These are phyloP conservation scores for Monosporozyma siamensis DNA, from an alignment of 805 yeast genomes.

Conservation along the genomic window DNA sequence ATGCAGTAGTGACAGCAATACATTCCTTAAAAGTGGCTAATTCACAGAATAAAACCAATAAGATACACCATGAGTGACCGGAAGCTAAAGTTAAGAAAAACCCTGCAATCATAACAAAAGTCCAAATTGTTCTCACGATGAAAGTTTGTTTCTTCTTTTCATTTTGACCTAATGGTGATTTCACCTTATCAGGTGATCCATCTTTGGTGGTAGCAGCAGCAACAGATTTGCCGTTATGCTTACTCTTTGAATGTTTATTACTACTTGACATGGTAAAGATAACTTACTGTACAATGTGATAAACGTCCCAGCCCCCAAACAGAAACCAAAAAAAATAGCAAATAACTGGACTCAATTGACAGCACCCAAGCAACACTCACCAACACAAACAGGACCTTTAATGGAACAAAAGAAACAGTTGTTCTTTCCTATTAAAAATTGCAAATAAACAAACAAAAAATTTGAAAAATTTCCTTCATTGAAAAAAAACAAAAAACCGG, in stretches of 20 bases:
- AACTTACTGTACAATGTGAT: no score
- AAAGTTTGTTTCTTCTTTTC: conserved; percentile 35
- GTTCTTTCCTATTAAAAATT: no score
- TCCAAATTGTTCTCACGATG: conserved; percentile 84
- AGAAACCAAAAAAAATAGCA: no score
- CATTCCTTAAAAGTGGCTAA: conserved; percentile 84
- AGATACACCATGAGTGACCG: conserved; percentile 78
- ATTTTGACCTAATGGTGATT: conserved; percentile 4
- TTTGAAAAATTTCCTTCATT: background rate
- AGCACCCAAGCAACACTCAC: no score
- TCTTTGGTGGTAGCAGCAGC: background rate
- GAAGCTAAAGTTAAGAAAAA: conserved; percentile 63
- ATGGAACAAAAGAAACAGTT: no score
- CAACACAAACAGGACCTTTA: no score
- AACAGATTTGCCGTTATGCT: background rate
- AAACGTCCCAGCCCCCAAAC: no score
- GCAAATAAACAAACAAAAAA: background rate
- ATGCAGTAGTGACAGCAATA: conserved; percentile 70
- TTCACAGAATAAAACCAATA: conserved; percentile 64
- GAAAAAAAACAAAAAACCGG: background rate
- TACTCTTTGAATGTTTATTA: background rate
- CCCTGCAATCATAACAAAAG: conserved; percentile 76
- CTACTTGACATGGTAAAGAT: no score
- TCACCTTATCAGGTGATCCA: background rate
- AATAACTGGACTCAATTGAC: no score